Percentiles rank a stretch among this genome's conserved stretches.
Evolutionary conservation across 129 eudicot species (phyloP).

Genomic region (Flaveria sonorensis): DNA sequence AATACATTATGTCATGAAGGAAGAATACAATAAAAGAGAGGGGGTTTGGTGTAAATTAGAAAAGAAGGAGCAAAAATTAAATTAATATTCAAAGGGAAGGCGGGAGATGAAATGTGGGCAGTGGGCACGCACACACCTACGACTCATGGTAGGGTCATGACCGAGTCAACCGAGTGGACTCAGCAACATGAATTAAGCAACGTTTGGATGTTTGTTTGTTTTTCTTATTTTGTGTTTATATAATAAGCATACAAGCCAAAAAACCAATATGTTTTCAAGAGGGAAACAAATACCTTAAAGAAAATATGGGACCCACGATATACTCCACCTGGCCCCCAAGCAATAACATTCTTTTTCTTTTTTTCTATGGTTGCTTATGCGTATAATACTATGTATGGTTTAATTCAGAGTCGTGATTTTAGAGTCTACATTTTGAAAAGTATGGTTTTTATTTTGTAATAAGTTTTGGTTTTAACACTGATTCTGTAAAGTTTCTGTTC

Average conservation of each 20-base stretch:
- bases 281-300: slow-evolving; percentile 13
- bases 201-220: background rate
- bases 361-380: background rate
- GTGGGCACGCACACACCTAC: background rate
- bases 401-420: no score
- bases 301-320: slow-evolving; percentile 3
- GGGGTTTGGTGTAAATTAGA: background rate
- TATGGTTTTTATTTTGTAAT: no score
- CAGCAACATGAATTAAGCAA: background rate
- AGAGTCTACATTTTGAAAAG: no score
- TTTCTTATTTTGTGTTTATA: background rate
- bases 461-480: no score
- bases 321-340: background rate
- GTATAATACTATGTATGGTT: no score
- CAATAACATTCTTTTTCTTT: background rate
- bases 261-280: slow-evolving; percentile 11
- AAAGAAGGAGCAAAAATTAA: background rate
- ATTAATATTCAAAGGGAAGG: background rate
- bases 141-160: slow-evolving; percentile 7
- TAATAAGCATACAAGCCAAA: slow-evolving; percentile 4
- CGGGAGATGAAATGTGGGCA: background rate
- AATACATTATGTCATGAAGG: no score
- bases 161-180: background rate
- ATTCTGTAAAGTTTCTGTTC: no score
- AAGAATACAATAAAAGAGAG: background rate